phyloP scores from a whole-genome alignment of 2,329 filamentous ascomycete species.

The Metarhizium humberi region DNA sequence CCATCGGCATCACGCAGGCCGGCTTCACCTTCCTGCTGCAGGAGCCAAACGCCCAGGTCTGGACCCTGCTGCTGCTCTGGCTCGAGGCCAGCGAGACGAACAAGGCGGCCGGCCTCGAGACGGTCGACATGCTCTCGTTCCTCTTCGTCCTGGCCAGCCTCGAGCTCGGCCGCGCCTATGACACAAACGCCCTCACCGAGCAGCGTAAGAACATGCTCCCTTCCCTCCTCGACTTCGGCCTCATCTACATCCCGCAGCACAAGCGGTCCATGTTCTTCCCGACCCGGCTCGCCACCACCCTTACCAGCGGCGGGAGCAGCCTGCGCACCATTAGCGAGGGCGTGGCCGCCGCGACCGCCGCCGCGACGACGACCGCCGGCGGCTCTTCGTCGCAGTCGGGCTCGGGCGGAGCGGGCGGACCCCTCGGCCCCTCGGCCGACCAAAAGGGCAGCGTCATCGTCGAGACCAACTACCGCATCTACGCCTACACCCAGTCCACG shows the following conservation, averaged over 20 bases:
- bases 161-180: slow-evolving; percentile 85
- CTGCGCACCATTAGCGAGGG: slow-evolving; percentile 62
- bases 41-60: slow-evolving; percentile 93
- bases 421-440: slow-evolving; percentile 27
- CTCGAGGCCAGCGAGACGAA: slow-evolving; percentile 66
- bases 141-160: slow-evolving; percentile 91
- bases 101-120: slow-evolving; percentile 60
- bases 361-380: slow-evolving; percentile 23
- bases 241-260: slow-evolving; percentile 63
- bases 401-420: slow-evolving; percentile 13
- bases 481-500: slow-evolving; percentile 90
- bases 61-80: slow-evolving; percentile 90
- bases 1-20: slow-evolving; percentile 74
- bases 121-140: slow-evolving; percentile 90
- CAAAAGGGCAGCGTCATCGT: slow-evolving; percentile 81
- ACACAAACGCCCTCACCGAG: slow-evolving; percentile 71
- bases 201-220: slow-evolving; percentile 84
- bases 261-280: slow-evolving; percentile 67
- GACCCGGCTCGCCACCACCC: slow-evolving; percentile 84
- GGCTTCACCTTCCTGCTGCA: slow-evolving; percentile 94
- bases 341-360: slow-evolving; percentile 56
- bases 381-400: slow-evolving; percentile 19
- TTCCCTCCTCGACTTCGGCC: slow-evolving; percentile 82
- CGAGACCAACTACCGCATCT: slow-evolving; percentile 95
- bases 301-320: slow-evolving; percentile 73